Evolutionary conservation across 2,329 filamentous ascomycete species (phyloP).

Genomic region (Epichloe scottii): DNA sequence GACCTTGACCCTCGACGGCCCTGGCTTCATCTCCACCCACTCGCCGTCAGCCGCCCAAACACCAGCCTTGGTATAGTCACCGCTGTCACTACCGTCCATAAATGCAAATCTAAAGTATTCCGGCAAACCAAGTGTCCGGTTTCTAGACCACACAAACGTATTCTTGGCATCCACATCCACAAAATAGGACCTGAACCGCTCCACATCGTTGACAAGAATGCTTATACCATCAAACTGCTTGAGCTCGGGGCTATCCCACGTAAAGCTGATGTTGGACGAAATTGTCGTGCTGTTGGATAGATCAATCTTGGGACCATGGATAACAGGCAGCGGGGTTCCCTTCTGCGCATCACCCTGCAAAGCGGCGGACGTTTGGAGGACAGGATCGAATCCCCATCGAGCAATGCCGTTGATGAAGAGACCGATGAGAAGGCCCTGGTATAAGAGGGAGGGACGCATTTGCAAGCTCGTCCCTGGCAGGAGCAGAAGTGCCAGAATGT

Average conservation of each 20-base stretch:
- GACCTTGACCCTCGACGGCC: constrained; percentile 37
- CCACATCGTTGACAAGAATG: constrained; percentile 75
- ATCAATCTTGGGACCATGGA: constrained; percentile 34
- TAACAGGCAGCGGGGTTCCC: constrained; percentile 46
- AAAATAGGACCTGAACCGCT: constrained; percentile 63
- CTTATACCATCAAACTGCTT: constrained; percentile 60
- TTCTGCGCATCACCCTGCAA: constrained; percentile 57
- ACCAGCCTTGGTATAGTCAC: constrained; percentile 66
- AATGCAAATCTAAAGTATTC: constrained; percentile 73
- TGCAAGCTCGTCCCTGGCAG: constrained; percentile 83
- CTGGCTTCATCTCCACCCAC: constrained; percentile 54
- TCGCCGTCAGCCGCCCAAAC: constrained; percentile 51
- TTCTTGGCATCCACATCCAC: constrained; percentile 33
- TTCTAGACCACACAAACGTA: constrained; percentile 48
- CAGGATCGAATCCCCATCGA: constrained; percentile 82
- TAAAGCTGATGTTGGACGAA: constrained; percentile 54
- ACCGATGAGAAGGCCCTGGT: constrained; percentile 80
- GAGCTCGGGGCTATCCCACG: constrained; percentile 32
- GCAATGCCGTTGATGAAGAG: constrained; percentile 91
- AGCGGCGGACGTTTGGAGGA: constrained; percentile 69
- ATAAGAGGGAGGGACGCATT: constrained; percentile 70
- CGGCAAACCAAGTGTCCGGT: constrained; percentile 30
- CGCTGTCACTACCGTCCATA: constrained; percentile 50
- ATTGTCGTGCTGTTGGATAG: constrained; percentile 23
- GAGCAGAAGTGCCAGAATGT: constrained; percentile 76